A percentile compares a stretch with the other conserved stretches of the same genome.
Evolutionary conservation across 2,329 filamentous ascomycete species (phyloP).

Genomic region (Alternaria arborescens): DNA sequence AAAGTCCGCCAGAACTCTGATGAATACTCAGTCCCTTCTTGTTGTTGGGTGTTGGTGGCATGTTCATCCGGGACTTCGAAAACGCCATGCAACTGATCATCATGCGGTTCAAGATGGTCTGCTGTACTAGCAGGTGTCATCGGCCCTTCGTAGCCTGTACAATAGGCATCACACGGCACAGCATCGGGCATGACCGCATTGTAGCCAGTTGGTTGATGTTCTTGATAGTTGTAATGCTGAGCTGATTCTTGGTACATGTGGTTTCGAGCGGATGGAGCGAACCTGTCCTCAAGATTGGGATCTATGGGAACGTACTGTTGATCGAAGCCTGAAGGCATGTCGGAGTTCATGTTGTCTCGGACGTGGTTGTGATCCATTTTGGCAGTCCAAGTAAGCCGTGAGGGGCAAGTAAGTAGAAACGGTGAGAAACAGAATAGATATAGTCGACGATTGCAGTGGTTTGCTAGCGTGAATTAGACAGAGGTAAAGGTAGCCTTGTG

Average conservation of each 20-base stretch:
- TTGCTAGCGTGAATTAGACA: background rate
- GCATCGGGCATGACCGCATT: background rate
- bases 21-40: background rate
- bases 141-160: background rate
- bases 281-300: background rate
- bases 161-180: background rate
- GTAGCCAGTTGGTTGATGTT: background rate
- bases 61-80: background rate
- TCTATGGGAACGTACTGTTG: background rate
- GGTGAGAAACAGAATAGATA: background rate
- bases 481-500: background rate
- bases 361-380: slow-evolving; percentile 1
- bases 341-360: background rate
- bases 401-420: background rate
- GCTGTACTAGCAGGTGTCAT: background rate
- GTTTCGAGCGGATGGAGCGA: background rate
- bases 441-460: slow-evolving; percentile 1
- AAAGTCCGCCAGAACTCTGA: background rate
- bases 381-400: background rate
- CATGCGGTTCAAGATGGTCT: background rate
- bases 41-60: background rate
- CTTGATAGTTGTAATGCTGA: background rate
- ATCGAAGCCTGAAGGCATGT: background rate
- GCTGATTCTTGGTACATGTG: background rate
- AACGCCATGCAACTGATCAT: background rate